Conservation (phyloP, 257 asterid species). For the Verbascum thapsus region DNA sequence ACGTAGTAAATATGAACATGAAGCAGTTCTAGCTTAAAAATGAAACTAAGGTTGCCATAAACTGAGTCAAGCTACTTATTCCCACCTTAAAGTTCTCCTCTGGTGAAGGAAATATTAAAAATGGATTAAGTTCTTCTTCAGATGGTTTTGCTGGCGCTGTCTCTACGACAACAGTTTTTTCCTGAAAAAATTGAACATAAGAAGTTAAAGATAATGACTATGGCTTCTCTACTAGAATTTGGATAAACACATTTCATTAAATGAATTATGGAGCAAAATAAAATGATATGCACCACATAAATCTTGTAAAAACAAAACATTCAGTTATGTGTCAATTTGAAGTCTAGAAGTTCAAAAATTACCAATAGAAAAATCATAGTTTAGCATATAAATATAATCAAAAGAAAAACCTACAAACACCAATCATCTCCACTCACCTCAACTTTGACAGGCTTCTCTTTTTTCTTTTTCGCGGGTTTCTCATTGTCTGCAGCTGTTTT, state of each 20-base stretch:
- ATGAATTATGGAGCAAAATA: constrained; percentile 12
- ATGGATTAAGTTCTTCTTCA: constrained; percentile 91
- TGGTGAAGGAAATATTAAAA: constrained; percentile 76
- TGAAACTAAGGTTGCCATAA: not conserved
- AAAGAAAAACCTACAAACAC: constrained; percentile 9
- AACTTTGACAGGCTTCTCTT: constrained; percentile 76
- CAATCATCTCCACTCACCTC: constrained; percentile 52
- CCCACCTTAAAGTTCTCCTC: constrained; percentile 79
- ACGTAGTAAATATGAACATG: no score
- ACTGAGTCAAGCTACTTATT: constrained; percentile 8
- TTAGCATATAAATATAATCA: constrained; percentile 2
- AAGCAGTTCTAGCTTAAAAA: not conserved
- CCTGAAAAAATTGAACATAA: constrained; percentile 44
- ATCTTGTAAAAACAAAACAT: constrained; percentile 16
- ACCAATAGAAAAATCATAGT: constrained; percentile 6
- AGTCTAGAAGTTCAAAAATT: constrained; percentile 12
- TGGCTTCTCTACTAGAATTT: constrained; percentile 12
- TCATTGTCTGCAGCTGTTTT: constrained; percentile 85
- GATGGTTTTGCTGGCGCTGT: constrained; percentile 53
- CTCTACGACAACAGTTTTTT: constrained; percentile 57
- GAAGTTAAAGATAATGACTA: constrained; percentile 12
- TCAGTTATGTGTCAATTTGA: not conserved
- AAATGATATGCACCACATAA: not conserved
- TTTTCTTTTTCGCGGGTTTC: constrained; percentile 86
- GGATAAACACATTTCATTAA: not conserved